phyloP scores from a whole-genome alignment of 2,329 filamentous ascomycete genomes.

The Plectosphaerella sp. region DNA sequence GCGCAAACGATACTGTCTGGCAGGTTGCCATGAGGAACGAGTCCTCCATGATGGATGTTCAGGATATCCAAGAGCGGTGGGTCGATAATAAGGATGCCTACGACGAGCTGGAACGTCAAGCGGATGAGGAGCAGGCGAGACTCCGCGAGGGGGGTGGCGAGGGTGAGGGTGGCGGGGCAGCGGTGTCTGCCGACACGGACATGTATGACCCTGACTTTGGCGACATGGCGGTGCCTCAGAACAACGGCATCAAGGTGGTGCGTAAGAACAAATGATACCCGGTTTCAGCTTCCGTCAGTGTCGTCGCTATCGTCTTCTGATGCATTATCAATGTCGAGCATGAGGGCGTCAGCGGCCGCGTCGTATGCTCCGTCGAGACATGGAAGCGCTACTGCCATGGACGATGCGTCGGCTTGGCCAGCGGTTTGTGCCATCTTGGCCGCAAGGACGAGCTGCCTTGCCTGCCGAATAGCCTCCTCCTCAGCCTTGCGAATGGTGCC shows the following conservation, averaged over 20 bases:
- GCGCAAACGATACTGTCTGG: constrained; percentile 96
- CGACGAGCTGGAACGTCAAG: constrained; percentile 72
- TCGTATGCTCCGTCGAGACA: constrained; percentile 42
- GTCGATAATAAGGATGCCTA: constrained; percentile 84
- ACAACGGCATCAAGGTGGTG: constrained; percentile 68
- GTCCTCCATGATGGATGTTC: constrained; percentile 70
- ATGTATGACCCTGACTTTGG: constrained; percentile 44
- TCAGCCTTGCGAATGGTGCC: constrained; percentile 92
- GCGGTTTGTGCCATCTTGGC: constrained; percentile 43
- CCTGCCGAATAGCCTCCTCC: constrained; percentile 79
- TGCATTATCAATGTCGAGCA: constrained; percentile 32
- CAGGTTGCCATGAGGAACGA: constrained; percentile 85
- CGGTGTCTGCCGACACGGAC: constrained; percentile 24
- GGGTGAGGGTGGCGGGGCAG: background rate
- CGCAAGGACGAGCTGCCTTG: constrained; percentile 65
- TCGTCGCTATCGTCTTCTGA: constrained; percentile 43
- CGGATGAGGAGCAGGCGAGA: constrained; percentile 65
- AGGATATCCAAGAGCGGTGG: constrained; percentile 95
- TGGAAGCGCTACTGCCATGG: constrained; percentile 2
- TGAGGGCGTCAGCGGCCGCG: constrained; percentile 53
- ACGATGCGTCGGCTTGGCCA: constrained; percentile 2
- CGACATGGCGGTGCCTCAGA: constrained; percentile 45
- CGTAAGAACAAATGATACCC: constrained; percentile 55
- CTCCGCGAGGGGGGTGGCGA: background rate
- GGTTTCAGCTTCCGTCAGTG: constrained; percentile 35